Evolutionary conservation across 2,329 filamentous ascomycete species (phyloP).

Genomic region (Alternaria triticina): DNA sequence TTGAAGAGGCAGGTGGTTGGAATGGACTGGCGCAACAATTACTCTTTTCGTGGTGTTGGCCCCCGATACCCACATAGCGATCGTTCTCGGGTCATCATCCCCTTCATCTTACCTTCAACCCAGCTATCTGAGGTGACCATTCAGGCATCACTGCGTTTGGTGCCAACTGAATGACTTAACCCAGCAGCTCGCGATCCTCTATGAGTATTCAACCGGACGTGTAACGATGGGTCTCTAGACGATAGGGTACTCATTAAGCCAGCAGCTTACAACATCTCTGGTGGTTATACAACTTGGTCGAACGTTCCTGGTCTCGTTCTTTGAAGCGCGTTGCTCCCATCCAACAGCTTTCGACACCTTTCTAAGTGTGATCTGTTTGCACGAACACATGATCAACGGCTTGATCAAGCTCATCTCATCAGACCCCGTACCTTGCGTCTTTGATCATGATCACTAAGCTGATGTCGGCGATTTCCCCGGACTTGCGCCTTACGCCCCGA

Average conservation of each 20-base stretch:
- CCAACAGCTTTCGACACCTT: background rate
- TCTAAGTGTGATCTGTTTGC: background rate
- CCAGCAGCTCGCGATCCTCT: background rate
- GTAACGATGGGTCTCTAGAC: background rate
- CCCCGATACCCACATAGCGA: background rate
- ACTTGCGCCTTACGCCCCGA: background rate
- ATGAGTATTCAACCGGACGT: background rate
- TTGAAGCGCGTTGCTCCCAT: background rate
- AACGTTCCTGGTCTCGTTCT: background rate
- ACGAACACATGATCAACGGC: accelerated
- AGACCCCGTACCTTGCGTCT: background rate
- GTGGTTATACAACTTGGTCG: background rate
- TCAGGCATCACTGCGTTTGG: background rate
- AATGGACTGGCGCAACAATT: background rate
- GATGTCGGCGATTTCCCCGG: background rate
- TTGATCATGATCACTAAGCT: background rate
- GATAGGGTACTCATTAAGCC: background rate
- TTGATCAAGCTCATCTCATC: no score
- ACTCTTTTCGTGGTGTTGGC: background rate
- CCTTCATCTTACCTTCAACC: background rate
- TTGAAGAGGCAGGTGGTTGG: background rate
- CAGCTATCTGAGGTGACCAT: background rate
- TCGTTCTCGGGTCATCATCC: background rate
- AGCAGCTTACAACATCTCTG: background rate
- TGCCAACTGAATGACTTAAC: background rate